These are phyloP conservation scores for Trichoderma semiorbis DNA, from an alignment of 2,329 filamentous ascomycete genomes.

Conservation along the genomic window DNA sequence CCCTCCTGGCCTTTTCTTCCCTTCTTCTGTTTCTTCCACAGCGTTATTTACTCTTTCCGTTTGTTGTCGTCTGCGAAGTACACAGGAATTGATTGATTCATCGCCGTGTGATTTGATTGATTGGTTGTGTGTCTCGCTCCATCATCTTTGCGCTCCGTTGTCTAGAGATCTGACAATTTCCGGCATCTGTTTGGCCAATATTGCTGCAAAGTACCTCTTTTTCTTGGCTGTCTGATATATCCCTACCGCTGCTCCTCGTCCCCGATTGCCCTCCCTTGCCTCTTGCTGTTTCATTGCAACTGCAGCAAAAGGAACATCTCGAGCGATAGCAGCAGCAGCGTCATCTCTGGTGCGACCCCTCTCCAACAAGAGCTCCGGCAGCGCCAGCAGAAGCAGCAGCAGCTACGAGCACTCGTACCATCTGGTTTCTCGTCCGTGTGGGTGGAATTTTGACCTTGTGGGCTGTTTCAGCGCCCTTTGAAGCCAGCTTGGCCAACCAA, in stretches of 20 bases:
- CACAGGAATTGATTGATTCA: conserved; percentile 13
- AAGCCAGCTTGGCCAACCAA: conserved; percentile 16
- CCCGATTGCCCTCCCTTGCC: neutral
- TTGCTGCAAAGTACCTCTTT: conserved; percentile 4
- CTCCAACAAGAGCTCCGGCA: neutral
- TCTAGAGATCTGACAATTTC: conserved; percentile 7
- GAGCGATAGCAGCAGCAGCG: neutral
- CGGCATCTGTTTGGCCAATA: conserved; percentile 13
- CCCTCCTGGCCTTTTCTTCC: neutral
- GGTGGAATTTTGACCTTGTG: conserved; percentile 15
- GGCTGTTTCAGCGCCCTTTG: conserved; percentile 27
- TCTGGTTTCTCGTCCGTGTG: neutral
- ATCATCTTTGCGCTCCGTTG: neutral
- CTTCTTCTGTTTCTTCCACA: conserved; percentile 7
- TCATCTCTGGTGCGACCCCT: neutral
- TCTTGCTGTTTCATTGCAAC: neutral
- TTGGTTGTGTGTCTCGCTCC: conserved; percentile 11
- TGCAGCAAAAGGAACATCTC: neutral
- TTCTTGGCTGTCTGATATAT: neutral
- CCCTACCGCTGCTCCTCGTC: neutral
- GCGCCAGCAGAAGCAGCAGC: neutral
- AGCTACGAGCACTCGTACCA: neutral
- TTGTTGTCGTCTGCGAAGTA: conserved; percentile 14
- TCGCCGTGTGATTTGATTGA: conserved; percentile 12
- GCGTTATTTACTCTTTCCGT: conserved; percentile 8